Evolutionary conservation across 352 stramenopile species (phyloP), one percentile per base, ranked within the genome.

Genomic region (Globisporangium nunn): DNA sequence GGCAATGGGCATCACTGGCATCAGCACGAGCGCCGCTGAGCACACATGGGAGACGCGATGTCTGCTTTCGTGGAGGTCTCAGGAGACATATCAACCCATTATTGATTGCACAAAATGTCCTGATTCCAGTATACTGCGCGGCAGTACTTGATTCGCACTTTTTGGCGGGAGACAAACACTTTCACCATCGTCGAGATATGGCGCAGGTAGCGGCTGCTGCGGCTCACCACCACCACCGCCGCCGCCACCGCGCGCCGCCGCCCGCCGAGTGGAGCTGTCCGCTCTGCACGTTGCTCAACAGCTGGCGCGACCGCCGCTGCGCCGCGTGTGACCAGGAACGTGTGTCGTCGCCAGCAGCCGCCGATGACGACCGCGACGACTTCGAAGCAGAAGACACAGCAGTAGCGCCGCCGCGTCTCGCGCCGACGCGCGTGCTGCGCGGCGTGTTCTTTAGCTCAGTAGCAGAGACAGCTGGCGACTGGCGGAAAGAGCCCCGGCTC

Each of bases 251-350:
- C 31, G 35, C n/a, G 31, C 15, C 44, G 31, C 11, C 54, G 31
- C 11, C 54, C 12, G 58, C 62, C 28, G 72, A 87, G 56, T 89
- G 79, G 79, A 89, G 74, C 64, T 89, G 79, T 48, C 59, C 65
- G 59, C 72, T 89, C 29, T 89, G 79, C 40, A 89, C 79, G 71
- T 66, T 89, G 44, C 61, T 86, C 10, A 89, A 89, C 63, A 48
- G 56, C 23, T 72, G 70, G 54, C 52, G 62, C 14, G 73, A 85
- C 33, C 57, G 67, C 14, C 67, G 64, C 14, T 89, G 79, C 51
- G 67, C 61, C 7, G 79, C 76, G 49, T 89, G 79, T 39, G 71
- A 85, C 47, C 76, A 78, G 59, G 58, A 52, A 14, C 67, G 79
- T 0, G 70, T 70, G 37, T 54, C 50, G 50, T 58, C 44, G 3